These are phyloP conservation scores for Aurantiochytrium sp. DNA, from an alignment of 108 stramenopile genomes.

Conservation along the genomic window DNA sequence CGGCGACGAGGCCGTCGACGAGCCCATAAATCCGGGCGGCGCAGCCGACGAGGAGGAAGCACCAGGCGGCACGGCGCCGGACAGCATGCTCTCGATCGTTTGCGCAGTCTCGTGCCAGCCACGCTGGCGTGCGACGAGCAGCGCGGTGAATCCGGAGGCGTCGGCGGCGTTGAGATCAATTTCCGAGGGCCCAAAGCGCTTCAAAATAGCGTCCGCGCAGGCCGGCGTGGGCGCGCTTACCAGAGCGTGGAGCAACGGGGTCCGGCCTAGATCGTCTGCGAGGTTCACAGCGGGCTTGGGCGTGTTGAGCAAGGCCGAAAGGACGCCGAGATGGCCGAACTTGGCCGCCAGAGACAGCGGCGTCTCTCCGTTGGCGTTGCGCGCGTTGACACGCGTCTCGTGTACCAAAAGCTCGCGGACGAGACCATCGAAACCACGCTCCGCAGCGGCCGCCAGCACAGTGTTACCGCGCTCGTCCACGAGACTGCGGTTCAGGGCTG, in stretches of 20 bases:
- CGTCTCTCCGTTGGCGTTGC: constrained; percentile 17
- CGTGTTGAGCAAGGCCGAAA: background rate
- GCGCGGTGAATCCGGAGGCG: background rate
- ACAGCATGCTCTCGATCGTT: background rate
- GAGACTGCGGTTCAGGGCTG: background rate
- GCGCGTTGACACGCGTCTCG: background rate
- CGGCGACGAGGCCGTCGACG: too few relatives aligned
- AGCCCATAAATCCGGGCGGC: too few relatives aligned
- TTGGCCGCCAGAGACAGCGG: background rate
- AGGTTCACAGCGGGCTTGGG: background rate
- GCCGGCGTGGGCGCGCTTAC: background rate
- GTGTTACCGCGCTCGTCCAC: background rate
- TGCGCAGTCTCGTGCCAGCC: background rate
- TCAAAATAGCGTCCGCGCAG: background rate
- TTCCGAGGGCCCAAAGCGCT: background rate
- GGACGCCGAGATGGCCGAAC: background rate
- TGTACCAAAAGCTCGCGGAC: background rate
- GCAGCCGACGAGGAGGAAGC: background rate
- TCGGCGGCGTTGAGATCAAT: background rate
- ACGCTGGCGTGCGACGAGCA: background rate
- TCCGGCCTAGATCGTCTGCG: background rate
- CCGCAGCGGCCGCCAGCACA: background rate
- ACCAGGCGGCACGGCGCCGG: background rate
- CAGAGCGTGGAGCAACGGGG: background rate
- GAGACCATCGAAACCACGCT: constrained; percentile 20